These are phyloP conservation scores for Candida insectorum DNA, from an alignment of 805 yeast species.

Conservation along the genomic window DNA sequence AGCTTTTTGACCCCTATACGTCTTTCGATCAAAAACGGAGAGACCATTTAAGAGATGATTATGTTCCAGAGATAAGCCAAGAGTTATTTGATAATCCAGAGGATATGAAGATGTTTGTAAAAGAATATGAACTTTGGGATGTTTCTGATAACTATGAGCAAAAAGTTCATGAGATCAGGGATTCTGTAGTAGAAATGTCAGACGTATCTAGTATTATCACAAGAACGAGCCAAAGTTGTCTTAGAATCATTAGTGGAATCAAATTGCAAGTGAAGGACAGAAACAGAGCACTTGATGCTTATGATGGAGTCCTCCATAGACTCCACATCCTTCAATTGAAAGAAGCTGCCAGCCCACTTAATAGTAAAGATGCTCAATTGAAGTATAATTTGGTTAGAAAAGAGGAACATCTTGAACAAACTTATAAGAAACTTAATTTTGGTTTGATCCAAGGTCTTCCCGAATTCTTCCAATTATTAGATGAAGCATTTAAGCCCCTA, in stretches of 20 bases:
- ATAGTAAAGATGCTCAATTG: conserved; percentile 26
- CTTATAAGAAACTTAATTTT: conserved; percentile 35
- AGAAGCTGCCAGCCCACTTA: not conserved
- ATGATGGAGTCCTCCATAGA: conserved; percentile 29
- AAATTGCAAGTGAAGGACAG: conserved; percentile 6
- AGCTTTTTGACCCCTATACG: conserved; percentile 20
- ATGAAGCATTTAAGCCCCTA: conserved; percentile 19
- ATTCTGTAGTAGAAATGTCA: conserved; percentile 1
- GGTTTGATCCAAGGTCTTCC: conserved; percentile 48
- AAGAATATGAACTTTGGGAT: conserved; percentile 7
- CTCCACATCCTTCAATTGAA: conserved; percentile 6
- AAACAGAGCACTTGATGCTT: conserved; percentile 33
- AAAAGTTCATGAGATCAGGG: conserved; percentile 1
- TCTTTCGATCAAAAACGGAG: conserved; percentile 8
- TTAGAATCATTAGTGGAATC: conserved; percentile 6
- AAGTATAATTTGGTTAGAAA: conserved; percentile 22
- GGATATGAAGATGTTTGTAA: not conserved
- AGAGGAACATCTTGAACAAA: conserved; percentile 16
- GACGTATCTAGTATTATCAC: not conserved
- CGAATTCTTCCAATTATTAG: conserved; percentile 30
- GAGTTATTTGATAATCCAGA: conserved; percentile 3
- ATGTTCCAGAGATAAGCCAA: conserved; percentile 6
- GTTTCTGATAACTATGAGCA: conserved; percentile 1
- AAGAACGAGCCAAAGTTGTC: conserved; percentile 2
- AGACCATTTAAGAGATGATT: conserved; percentile 8